phyloP scores from a whole-genome alignment of 257 asterid genomes.

The Primulina eburnea region DNA sequence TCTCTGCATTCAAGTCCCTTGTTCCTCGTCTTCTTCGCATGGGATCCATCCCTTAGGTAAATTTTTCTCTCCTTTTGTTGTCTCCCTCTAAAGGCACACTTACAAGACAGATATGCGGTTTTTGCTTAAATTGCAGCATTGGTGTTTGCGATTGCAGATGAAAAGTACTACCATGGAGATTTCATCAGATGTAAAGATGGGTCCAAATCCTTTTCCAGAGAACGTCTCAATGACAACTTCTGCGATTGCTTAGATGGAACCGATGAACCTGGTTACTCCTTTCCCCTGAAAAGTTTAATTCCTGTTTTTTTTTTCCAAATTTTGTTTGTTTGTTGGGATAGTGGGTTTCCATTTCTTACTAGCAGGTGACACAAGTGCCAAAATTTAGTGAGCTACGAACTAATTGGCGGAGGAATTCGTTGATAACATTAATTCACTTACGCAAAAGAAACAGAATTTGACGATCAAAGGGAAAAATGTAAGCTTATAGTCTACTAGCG shows the following conservation, averaged over 20 bases:
- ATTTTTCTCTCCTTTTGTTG: neutral
- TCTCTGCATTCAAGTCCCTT: constrained; percentile 20
- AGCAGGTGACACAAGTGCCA: neutral
- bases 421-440: neutral
- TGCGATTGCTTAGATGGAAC: constrained; percentile 92
- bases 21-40: constrained; percentile 37
- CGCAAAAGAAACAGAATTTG: too few species aligned
- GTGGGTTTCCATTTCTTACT: neutral
- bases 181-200: constrained; percentile 82
- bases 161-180: constrained; percentile 51
- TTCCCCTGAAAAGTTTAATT: neutral
- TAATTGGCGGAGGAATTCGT: neutral
- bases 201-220: constrained; percentile 62
- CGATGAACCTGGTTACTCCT: constrained; percentile 78
- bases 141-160: constrained; percentile 49
- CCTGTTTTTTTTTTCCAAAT: neutral
- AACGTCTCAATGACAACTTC: constrained; percentile 75
- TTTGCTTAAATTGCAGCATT: neutral
- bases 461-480: too few species aligned
- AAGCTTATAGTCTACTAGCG: too few species aligned
- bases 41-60: constrained; percentile 88
- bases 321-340: neutral
- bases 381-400: too few species aligned
- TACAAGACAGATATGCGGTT: neutral
- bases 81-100: neutral